Conservation (phyloP, 192 early-diverging fungal species). For the Entomortierella lignicola region DNA sequence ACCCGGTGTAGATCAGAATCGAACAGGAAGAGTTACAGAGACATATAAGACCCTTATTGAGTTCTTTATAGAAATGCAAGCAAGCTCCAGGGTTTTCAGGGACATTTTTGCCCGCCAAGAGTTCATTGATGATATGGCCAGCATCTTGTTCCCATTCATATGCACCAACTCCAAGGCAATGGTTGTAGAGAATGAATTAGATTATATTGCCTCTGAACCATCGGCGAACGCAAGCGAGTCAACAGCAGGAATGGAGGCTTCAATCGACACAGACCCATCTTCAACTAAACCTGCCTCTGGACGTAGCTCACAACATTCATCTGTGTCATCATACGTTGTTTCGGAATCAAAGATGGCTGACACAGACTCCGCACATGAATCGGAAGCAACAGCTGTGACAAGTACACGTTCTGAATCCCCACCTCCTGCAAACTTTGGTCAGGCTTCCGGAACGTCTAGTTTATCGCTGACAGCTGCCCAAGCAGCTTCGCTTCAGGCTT, state of each 20-base stretch:
- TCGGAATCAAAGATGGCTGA: slow-evolving; percentile 18
- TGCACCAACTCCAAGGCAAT: slow-evolving; percentile 56
- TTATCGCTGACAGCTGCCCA: slow-evolving; percentile 28
- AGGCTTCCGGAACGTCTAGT: slow-evolving; percentile 11
- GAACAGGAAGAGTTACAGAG: slow-evolving; percentile 42
- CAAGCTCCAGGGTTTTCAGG: slow-evolving; percentile 60
- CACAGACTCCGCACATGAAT: slow-evolving; percentile 24
- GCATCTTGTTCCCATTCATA: slow-evolving; percentile 66
- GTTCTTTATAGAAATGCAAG: slow-evolving; percentile 61
- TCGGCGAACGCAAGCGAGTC: slow-evolving; percentile 7
- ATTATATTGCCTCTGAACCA: slow-evolving; percentile 56
- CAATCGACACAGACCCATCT: slow-evolving; percentile 13
- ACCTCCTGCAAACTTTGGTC: not conserved
- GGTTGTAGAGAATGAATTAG: slow-evolving; percentile 58
- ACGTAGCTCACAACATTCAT: slow-evolving; percentile 23
- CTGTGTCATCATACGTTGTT: slow-evolving; percentile 15
- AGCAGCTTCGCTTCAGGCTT: slow-evolving; percentile 25
- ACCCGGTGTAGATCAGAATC: slow-evolving; percentile 24
- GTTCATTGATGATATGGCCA: slow-evolving; percentile 62
- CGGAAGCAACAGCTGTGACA: slow-evolving; percentile 18
- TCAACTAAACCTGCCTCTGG: not conserved
- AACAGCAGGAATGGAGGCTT: not conserved
- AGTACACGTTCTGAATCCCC: slow-evolving; percentile 35
- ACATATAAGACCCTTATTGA: slow-evolving; percentile 59
- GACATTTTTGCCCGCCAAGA: slow-evolving; percentile 63